phyloP scores from a whole-genome alignment of 2,329 filamentous ascomycete genomes.

The Blumeria graminis region DNA sequence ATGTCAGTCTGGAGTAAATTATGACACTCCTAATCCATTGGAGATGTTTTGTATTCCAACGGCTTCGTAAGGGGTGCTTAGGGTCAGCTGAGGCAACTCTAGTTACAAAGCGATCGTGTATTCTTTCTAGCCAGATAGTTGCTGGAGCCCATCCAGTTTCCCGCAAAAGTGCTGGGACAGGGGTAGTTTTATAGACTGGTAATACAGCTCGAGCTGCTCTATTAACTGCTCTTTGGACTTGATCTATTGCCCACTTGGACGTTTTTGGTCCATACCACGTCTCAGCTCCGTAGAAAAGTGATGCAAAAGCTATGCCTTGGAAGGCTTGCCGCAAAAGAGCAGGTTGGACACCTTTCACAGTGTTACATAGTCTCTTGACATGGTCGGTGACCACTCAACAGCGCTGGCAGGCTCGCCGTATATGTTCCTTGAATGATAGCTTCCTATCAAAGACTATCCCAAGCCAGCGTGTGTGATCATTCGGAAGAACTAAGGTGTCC shows the following conservation, averaged over 20 bases:
- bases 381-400: background rate
- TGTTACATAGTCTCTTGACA: background rate
- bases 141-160: background rate
- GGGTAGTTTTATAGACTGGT: background rate
- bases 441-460: background rate
- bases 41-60: background rate
- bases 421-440: background rate
- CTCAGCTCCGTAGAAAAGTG: background rate
- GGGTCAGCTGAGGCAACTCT: background rate
- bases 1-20: no score
- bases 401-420: background rate
- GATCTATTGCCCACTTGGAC: background rate
- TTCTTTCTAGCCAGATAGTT: background rate
- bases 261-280: background rate
- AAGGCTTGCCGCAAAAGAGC: background rate
- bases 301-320: background rate
- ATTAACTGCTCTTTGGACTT: background rate
- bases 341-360: background rate
- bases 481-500: background rate
- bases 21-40: background rate
- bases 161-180: background rate
- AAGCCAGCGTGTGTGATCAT: background rate
- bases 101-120: background rate
- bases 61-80: background rate
- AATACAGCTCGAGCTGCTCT: background rate